Base-by-base conservation (phyloP, 768 basidiomycete species). In the Tylopilus plumbeoviolaceoides region DNA sequence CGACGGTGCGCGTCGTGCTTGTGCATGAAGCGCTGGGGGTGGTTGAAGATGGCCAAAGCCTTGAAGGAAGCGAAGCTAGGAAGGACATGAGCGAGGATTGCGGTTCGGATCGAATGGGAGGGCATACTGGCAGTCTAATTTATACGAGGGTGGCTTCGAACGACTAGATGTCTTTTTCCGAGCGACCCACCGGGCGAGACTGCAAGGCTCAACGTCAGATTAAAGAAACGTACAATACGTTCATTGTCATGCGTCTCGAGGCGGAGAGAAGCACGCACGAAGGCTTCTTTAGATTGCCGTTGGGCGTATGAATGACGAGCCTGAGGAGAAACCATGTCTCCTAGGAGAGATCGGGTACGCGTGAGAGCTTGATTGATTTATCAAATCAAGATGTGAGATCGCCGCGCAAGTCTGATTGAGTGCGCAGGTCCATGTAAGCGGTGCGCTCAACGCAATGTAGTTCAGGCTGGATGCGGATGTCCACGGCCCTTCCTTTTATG, bases 181-280 rank as follows among this genome's bases (percentile, higher is more conserved):
- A 45, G 48, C 56, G 53, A 62, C 60, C 50, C 54, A 50, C 53
- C 53, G 47, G 50, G 6, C 14, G 10, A 33, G 30, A 8, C 30
- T 30, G 30, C 30, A 30, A 33, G 33, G 30, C 30, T 30, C 30
- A 7, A 30, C 23, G 30, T 30, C 8, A 12, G 14, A 58, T 57
- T 56, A 60, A 62, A 59, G 44, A 57, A 47, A 59, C 57, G 27
- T 56, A 66, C 57, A 51, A 59, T 61, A 38, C 54, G 57, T 55
- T 53, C 59, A 45, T 69, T 66, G 64, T 66, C 56, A 47, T 60
- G 33, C 11, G 14, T 33, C 14, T 12, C 33, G 33, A 14, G 18
- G 54, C 48, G 50, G 56, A 63, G n/a, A 18, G 70, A 67, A 69
- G 69, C 63, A 59, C 44, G 69, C 63, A 59, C 44, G 46, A 54